Base-by-base conservation (phyloP, 495 filamentous ascomycete genomes). In the Neurospora sp. region DNA sequence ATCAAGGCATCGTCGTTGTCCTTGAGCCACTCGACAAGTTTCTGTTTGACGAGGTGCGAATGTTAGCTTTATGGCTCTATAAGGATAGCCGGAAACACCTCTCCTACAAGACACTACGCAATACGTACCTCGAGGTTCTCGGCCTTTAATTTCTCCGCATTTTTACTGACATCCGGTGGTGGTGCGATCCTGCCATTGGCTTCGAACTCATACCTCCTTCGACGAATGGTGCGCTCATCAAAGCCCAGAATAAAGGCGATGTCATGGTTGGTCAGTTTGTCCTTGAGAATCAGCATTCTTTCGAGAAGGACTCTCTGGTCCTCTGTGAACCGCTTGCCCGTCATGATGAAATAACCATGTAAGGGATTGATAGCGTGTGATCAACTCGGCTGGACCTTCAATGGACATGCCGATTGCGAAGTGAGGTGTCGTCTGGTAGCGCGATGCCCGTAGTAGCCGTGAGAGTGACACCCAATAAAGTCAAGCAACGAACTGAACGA, bases 81-180 rank as follows among this genome's bases (percentile, higher is more conserved):
- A 27, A 31, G 12, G 54, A 7, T 66, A 27, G 48, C 23, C n/a
- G 9, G 11, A 20, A 54, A 12, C 23, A 9, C 1, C 16, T n/a
- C 18, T 23, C 54, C 4, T 18, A 69, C 9, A n/a, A 20, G 12
- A 66, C 27, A 70, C 18, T 70, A 44, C 31, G 39, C 9, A 71
- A 12, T 69, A 27, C 76, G 42, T 35, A 80, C 79, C 75, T 78
- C 72, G 27, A 80, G 69, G 73, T 77, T 72, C 10, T 77, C 54
- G 6, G 75, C 72, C 44, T 78, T 79, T 16, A 80, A 69, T 72
- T 80, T 80, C 31, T 79, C 79, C 11, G 78, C 79, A 59, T 80
- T 80, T 46, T 79, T 80, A 74, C 76, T 76, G 23, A 78, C 76
- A 69, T 79, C 76, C 16, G 69, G 72, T 31, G 75, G 74, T 48